Evolutionary conservation across 768 basidiomycete species (phyloP).

Genomic region (Tephrocybe sp.): DNA sequence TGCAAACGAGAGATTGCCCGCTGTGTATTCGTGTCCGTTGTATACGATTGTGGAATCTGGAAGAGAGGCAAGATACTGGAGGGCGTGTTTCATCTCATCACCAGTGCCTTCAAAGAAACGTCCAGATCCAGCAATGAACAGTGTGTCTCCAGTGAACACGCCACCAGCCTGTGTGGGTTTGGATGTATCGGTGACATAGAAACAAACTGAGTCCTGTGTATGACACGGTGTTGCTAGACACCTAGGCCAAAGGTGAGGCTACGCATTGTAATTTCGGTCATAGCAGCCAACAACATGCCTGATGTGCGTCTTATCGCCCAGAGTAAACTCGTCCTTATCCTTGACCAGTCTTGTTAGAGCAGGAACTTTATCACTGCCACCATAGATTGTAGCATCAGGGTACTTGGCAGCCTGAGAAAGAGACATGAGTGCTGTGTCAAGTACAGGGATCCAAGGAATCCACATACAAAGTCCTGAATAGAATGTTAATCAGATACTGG

Average conservation of each 20-base stretch:
- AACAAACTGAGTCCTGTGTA: conserved; percentile 96
- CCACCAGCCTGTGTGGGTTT: conserved; percentile 58
- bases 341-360: conserved; percentile 74
- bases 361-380: conserved; percentile 71
- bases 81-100: conserved; percentile 79
- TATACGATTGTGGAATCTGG: conserved; percentile 82
- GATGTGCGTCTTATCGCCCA: conserved; percentile 66
- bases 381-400: conserved; percentile 65
- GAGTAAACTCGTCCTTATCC: conserved; percentile 76
- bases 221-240: conserved; percentile 91
- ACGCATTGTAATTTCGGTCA: background rate
- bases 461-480: conserved; percentile 52
- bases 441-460: background rate
- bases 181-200: conserved; percentile 60
- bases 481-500: background rate
- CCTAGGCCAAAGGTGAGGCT: conserved; percentile 34
- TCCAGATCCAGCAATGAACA: conserved; percentile 88
- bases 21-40: conserved; percentile 93
- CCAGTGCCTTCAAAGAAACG: conserved; percentile 91
- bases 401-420: conserved; percentile 38
- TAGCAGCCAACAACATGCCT: conserved; percentile 36
- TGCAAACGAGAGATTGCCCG: conserved; percentile 70
- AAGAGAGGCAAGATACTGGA: conserved; percentile 64
- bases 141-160: conserved; percentile 94
- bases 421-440: conserved; percentile 3